Evolutionary conservation across 257 asterid species (phyloP), one percentile per base, ranked within the genome.

Genomic region (Fraxinus anomala): DNA sequence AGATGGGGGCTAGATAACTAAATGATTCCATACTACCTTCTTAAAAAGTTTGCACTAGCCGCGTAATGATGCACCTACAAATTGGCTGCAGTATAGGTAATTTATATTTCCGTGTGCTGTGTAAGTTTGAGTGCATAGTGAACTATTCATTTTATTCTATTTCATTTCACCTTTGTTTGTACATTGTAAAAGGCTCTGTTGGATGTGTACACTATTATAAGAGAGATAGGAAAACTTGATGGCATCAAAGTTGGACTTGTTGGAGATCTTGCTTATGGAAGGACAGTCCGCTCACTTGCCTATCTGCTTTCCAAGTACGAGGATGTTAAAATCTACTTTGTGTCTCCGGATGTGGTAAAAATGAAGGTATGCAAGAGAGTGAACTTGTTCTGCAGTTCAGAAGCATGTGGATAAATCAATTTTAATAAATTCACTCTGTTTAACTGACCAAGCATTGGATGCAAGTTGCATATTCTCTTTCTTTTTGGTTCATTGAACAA

Each of bases 181-280:
- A 10, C 21, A 65, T 83, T 24, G 69, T 26, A 72, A 23, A 75
- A 92, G 99, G 97, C 98, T 19, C 97, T 95, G 39, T 82, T 95
- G 74, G 99, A 95, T 77, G 87, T 89, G 42, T 95, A 92, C 85
- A 91, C 99, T 40, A 92, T 93, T 56, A 87, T 90, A 85, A 82
- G 96, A 85, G 99, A 95, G 87, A 86, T 90, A 63, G 97, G 98
- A 40, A 93, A 92, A 77, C 94, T 93, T 70, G 96, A 93, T 73
- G 98, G 96, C 75, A 93, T 92, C 75, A 89, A 87, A 82, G 97
- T 96, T 81, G 98, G 91, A 76, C 96, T 96, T 26, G 97, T 95
- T 7, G 97, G 98, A 79, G 99, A 95, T 92, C 97, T 95, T 89
- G 98, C 98, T 77, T 33, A 92, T 76, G 98, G 99, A 68, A 89